These are phyloP conservation scores for Cyclocybe cylindracea DNA, from an alignment of 768 basidiomycete genomes.

Conservation along the genomic window DNA sequence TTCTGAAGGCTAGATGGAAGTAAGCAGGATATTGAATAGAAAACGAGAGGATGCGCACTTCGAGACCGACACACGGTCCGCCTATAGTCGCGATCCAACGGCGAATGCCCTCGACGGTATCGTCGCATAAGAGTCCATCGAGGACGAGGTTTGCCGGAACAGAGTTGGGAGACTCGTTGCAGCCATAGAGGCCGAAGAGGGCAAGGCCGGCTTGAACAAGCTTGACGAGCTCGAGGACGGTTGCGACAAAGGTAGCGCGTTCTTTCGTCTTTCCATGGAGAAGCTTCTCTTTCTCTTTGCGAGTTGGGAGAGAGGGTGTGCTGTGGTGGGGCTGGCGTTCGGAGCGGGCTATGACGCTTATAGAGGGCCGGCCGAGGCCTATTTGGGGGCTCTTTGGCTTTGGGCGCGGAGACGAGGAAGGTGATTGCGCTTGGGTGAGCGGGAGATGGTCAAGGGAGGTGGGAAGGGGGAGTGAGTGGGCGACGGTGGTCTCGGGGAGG, in stretches of 20 bases:
- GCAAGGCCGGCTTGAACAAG: constrained; percentile 70
- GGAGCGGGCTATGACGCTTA: background rate
- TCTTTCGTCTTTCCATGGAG: constrained; percentile 32
- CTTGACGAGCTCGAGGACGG: constrained; percentile 77
- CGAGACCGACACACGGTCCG: constrained; percentile 58
- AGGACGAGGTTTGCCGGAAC: constrained; percentile 22
- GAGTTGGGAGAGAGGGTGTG: constrained; percentile 15
- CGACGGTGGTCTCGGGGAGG: constrained; percentile 43
- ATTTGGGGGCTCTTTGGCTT: constrained; percentile 1
- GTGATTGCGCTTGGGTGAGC: background rate
- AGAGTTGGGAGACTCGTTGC: constrained; percentile 8
- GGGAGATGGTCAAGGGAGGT: constrained; percentile 23
- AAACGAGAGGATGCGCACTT: constrained; percentile 40
- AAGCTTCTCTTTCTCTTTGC: constrained; percentile 10
- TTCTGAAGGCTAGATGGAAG: constrained; percentile 56
- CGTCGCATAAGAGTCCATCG: constrained; percentile 79
- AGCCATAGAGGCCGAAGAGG: constrained; percentile 64
- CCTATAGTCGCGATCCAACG: constrained; percentile 71
- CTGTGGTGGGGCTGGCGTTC: constrained; percentile 17
- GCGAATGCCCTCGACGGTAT: constrained; percentile 69
- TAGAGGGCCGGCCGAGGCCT: background rate
- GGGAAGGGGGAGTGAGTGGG: constrained; percentile 11
- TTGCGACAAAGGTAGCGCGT: constrained; percentile 51
- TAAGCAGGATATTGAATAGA: background rate
- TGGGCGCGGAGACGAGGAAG: constrained; percentile 12